Evolutionary conservation across 139 green algal genomes (phyloP), one percentile per base, ranked within the genome.

Genomic region (Tetratostichococcus sp.): DNA sequence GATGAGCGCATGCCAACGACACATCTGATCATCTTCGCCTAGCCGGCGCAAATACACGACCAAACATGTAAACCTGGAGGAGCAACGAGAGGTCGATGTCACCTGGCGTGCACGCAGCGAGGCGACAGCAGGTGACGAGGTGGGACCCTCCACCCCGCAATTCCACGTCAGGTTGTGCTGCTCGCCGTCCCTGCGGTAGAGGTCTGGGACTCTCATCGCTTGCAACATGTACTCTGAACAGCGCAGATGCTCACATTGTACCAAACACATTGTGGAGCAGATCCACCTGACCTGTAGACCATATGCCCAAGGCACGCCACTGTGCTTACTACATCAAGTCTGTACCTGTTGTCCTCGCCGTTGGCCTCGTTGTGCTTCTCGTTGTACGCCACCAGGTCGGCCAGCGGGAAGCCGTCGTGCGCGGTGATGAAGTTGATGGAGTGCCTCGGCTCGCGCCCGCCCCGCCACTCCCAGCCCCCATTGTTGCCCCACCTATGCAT

Each of bases 131-230:
- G 66, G 69, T 42, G 83, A 68, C 1, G 42, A 70, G 4, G 82
- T 93, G 28, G 77, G 69, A 14, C 96, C 96, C 84, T 99, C 96
- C 58, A 85, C 84, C 2, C 96, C 96, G 77, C 95, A 99, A 86
- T 99, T 99, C 96, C 96, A 99, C 66, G 77, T 94, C 67, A 92
- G 82, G 87, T 99, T 99, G 88, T 99, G 89, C 43, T 82, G 80
- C 88, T 98, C 95, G 11, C 96, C 96, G 76, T 99, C 95, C 31
- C 82, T 84, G 73, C 65, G 30, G n/a, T 4, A 4, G 42, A 8
- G 22, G 32, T 28, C 25, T 31, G 28, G 39, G 14, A 42, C 62
- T 34, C 62, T 31, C 21, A 69, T 69, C 30, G 28, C n/a, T n/a
- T n/a, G n/a, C n/a, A n/a, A n/a, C n/a, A n/a, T n/a, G n/a, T n/a